phyloP scores from a whole-genome alignment of 345 rosid species.

The Cardamine resedifolia region DNA sequence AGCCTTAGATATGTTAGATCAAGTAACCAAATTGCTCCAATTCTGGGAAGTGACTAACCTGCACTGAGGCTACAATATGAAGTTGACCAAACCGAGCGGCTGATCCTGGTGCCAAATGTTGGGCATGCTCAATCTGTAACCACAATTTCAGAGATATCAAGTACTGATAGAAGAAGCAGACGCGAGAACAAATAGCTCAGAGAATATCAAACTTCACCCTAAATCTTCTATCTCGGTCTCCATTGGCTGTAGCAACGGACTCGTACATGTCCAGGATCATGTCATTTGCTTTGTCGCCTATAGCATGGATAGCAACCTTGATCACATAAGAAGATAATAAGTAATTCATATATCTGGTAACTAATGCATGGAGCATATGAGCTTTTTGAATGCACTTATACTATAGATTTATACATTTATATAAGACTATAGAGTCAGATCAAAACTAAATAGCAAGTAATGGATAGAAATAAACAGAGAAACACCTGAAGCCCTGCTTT shows the following conservation, averaged over 20 bases:
- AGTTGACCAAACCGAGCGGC: slow-evolving; percentile 65
- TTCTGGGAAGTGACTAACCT: slow-evolving; percentile 47
- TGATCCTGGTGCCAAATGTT: slow-evolving; percentile 73
- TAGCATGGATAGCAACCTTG: slow-evolving; percentile 93
- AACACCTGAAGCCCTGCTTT: slow-evolving; percentile 78
- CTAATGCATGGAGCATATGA: neutral
- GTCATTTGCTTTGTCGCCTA: slow-evolving; percentile 90
- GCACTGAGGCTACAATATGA: slow-evolving; percentile 74
- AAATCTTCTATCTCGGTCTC: slow-evolving; percentile 75
- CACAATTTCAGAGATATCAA: slow-evolving; percentile 19
- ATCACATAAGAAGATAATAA: slow-evolving; percentile 11
- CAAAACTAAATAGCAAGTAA: neutral
- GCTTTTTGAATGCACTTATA: neutral
- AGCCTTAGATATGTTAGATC: slow-evolving; percentile 16
- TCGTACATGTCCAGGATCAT: slow-evolving; percentile 65
- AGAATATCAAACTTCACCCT: slow-evolving; percentile 53
- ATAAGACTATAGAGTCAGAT: neutral
- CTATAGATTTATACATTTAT: neutral
- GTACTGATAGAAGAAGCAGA: neutral
- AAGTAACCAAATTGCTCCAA: neutral
- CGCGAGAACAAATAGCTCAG: neutral
- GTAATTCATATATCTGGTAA: neutral
- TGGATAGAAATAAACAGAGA: slow-evolving; percentile 9
- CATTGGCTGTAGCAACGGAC: slow-evolving; percentile 57
- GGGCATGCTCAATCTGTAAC: slow-evolving; percentile 86